Evolutionary conservation across 345 rosid genomes (phyloP).

Genomic region (Pugionium cornutum): DNA sequence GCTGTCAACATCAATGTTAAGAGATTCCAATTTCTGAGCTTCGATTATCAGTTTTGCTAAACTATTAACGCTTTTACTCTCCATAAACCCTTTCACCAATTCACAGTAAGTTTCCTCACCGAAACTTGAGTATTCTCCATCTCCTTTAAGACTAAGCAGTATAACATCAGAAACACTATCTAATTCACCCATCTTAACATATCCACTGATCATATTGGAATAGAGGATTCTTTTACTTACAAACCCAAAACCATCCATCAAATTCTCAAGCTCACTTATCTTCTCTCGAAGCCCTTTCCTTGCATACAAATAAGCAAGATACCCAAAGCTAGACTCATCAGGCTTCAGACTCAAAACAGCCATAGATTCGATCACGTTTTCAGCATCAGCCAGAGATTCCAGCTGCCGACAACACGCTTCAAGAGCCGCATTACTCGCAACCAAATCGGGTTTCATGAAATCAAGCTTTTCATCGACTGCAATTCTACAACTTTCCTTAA

Average conservation of each 20-base stretch:
- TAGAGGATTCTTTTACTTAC: constrained; percentile 43
- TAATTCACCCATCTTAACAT: constrained; percentile 61
- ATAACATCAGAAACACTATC: constrained; percentile 54
- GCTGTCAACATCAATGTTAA: constrained; percentile 36
- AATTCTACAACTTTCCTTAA: constrained; percentile 69
- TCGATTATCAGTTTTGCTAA: constrained; percentile 67
- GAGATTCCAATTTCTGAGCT: constrained; percentile 71
- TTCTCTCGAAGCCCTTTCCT: constrained; percentile 64
- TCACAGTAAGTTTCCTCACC: constrained; percentile 59
- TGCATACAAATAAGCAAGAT: constrained; percentile 86
- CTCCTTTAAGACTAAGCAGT: constrained; percentile 45
- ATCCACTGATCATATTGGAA: constrained; percentile 66
- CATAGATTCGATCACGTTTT: constrained; percentile 65
- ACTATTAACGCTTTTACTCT: constrained; percentile 59
- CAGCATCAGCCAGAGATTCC: constrained; percentile 67
- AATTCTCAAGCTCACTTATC: constrained; percentile 60
- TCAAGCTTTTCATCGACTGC: constrained; percentile 73
- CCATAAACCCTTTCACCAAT: constrained; percentile 67
- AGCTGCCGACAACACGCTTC: constrained; percentile 65
- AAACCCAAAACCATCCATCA: constrained; percentile 67
- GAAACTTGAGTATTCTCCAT: constrained; percentile 42
- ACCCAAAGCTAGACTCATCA: constrained; percentile 70
- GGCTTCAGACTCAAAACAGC: constrained; percentile 73
- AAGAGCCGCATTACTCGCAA: constrained; percentile 72
- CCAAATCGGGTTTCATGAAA: constrained; percentile 70